phyloP scores from a whole-genome alignment of 441 rosid genomes.

The Gossypium schwendimanii region DNA sequence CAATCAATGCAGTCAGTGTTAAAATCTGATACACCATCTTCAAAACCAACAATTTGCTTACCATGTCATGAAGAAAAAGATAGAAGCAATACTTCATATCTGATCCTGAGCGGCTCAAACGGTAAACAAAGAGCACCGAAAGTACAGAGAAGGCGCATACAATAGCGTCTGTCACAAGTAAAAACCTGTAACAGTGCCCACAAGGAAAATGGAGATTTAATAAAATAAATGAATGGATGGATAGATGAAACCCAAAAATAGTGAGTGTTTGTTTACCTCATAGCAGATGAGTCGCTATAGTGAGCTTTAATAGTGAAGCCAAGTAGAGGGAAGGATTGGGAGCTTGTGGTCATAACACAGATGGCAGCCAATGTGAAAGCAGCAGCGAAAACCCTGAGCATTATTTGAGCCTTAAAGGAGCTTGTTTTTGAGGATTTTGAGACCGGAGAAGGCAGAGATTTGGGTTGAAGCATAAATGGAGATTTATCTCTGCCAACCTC shows the following conservation, averaged over 20 bases:
- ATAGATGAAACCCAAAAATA: too few relatives aligned
- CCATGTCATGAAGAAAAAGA: constrained; percentile 46
- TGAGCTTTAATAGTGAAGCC: constrained; percentile 26
- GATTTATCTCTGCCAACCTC: constrained; percentile 11
- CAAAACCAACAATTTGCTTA: constrained; percentile 16
- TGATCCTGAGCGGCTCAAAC: constrained; percentile 20
- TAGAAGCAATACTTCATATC: constrained; percentile 21
- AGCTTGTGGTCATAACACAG: constrained; percentile 30
- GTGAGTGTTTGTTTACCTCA: constrained; percentile 26
- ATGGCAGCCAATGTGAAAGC: constrained; percentile 34
- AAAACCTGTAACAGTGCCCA: constrained; percentile 31
- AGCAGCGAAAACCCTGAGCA: constrained; percentile 34
- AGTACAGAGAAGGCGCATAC: constrained; percentile 32
- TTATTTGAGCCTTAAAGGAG: constrained; percentile 26
- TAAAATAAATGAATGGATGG: too few relatives aligned
- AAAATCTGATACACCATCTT: neutral
- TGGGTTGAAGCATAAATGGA: constrained; percentile 2
- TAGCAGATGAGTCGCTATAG: constrained; percentile 36
- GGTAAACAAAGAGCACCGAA: constrained; percentile 31
- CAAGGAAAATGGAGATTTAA: neutral
- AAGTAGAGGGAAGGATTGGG: constrained; percentile 19
- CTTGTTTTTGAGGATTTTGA: constrained; percentile 5
- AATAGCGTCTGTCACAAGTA: constrained; percentile 33
- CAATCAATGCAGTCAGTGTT: neutral
- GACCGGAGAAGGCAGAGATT: neutral